Base-by-base conservation (phyloP, 2,329 filamentous ascomycete species). In the Zelopaecilomyces penicillatus region DNA sequence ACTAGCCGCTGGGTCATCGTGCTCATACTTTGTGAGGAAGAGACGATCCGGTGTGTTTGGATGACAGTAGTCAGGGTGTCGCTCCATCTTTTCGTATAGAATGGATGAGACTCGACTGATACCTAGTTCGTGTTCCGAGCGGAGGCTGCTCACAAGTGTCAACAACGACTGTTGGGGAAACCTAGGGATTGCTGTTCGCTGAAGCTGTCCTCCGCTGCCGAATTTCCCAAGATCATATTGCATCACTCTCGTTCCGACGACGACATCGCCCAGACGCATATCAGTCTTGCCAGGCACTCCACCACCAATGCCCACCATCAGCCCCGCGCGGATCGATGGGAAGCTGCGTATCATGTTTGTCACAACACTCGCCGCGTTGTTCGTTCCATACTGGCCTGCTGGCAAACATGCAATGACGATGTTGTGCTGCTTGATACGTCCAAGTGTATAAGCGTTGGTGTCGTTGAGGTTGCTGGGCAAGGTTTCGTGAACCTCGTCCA, bases 301-400 rank as follows among this genome's bases (percentile, higher is more conserved):
- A 4, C 54, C 50, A 6, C 52, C 53, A 26, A 56, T 48, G 28
- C 54, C 52, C 11, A 56, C 54, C 48, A 56, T 52, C 19, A 57
- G 27, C 2, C 45, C 39, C 5, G 52, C 31, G 2, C 44, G 32
- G 5, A 55, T 50, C 9, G 59, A 58, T 0, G 57, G 52, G 44
- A 68, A 68, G n/a, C 44, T 58, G 19, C 46, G 43, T 9, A 56
- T 33, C 56, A 68, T 62, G 33, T 61, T 50, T 35, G 43, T 48
- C 9, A 58, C 61, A 2, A 67, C 57, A 0, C 38, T 44, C 10
- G 60, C 51, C 8, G 64, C 62, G 6, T 59, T 57, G 7, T 39
- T 49, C 27, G 41, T 59, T 3, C 63, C 63, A 30, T 55, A 56
- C 31, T 54, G 50, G 1, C 63, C 61, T n/a, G 54, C 48, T 4